Conservation (phyloP, 2,329 filamentous ascomycete species). For the Fusarium chlamydosporum region DNA sequence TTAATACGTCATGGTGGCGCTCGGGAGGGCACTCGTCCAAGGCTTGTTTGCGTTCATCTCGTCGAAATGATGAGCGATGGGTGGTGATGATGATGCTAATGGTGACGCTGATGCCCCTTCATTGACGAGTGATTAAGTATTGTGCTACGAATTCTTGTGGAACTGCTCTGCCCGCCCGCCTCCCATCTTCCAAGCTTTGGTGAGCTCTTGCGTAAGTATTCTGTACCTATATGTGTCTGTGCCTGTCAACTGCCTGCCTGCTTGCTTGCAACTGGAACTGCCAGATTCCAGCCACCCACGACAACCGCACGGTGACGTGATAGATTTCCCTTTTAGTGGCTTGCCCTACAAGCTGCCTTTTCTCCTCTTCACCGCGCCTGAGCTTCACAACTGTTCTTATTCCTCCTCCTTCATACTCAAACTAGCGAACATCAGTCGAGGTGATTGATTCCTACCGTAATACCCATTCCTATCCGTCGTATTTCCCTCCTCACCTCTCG, state of each 20-base stretch:
- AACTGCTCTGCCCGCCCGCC: conserved; percentile 12
- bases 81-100: conserved; percentile 44
- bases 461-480: conserved; percentile 12
- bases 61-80: conserved; percentile 47
- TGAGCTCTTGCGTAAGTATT: conserved; percentile 37
- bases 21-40: conserved; percentile 37
- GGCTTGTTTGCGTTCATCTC: conserved; percentile 35
- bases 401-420: conserved; percentile 21
- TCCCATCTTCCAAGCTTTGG: conserved; percentile 21
- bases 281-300: conserved; percentile 45
- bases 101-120: conserved; percentile 41
- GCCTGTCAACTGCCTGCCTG: conserved; percentile 12
- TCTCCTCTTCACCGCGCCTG: conserved; percentile 22
- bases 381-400: conserved; percentile 25
- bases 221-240: conserved; percentile 15
- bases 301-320: conserved; percentile 50
- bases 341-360: conserved; percentile 29
- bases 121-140: conserved; percentile 14
- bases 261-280: conserved; percentile 12
- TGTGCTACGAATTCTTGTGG: conserved; percentile 23
- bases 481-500: background rate
- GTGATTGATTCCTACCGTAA: conserved; percentile 17
- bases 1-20: conserved; percentile 48
- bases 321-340: conserved; percentile 45
- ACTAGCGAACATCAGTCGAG: conserved; percentile 7